Base-by-base conservation (phyloP, 192 early-diverging fungal species). In the Dimargaris cristalligena region DNA sequence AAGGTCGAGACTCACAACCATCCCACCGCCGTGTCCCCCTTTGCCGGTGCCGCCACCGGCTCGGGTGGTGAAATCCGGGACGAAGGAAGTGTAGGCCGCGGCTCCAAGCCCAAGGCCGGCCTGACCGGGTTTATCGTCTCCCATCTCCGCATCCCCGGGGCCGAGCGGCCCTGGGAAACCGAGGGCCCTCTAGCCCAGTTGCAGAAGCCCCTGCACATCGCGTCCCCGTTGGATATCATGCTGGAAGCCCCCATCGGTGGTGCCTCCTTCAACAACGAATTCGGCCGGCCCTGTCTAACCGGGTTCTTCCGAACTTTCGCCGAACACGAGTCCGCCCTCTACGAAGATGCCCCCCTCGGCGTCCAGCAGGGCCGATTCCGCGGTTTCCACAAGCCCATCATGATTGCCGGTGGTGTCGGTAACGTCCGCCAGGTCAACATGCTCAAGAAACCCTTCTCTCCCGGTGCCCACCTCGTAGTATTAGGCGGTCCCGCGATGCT, bases 1-100 rank as follows among this genome's bases (percentile, higher is more conserved):
- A 96, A 99, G 75, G 97, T 99, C 22, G 97, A 99, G 77, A 99
- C 97, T 1, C 97, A 99, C 75, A 99, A 99, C 70, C 97, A 99
- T 69, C 97, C 97, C 35, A 99, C 94, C 20, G 91, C 92, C 25
- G 93, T 99, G 23, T 97, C 94, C 52, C 97, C 97, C 29, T 96
- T 89, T 71, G 88, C 97, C 25, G 97, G 97, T 63, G 97, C 97
- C 25, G 85, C 94, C 4, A 99, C 97, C 22, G 97, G 97, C 49
- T 86, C 92, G 23, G 97, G 97, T 66, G 97, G 97, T 68, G 97
- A 99, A 72, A 99, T 99, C 70, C 88, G 97, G 70, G 97, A 99
- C 70, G 97, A 99, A 77, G 97, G 92, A 59, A 86, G 94, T 6
- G 95, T 97, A 11, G 97, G 97, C 34, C 80, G 80, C 51, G 97